Conservation (phyloP, 169 alveolate species). For the Miamiensis avidus region DNA sequence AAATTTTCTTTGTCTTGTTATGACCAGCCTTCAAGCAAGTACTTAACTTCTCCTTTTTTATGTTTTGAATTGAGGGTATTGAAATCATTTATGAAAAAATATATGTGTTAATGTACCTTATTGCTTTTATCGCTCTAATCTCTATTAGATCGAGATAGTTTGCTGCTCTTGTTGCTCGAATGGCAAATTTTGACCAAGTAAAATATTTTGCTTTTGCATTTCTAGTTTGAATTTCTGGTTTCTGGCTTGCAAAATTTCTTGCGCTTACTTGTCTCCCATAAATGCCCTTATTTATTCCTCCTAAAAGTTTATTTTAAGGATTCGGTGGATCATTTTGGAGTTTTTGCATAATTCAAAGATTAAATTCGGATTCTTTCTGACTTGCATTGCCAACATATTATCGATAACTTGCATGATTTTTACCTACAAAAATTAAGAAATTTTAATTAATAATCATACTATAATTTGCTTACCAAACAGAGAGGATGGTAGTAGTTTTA, state of each 20-base stretch:
- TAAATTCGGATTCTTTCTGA: background rate
- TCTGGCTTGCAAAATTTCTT: background rate
- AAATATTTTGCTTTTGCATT: background rate
- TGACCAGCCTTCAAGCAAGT: background rate
- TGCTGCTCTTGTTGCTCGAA: background rate
- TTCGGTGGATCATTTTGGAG: background rate
- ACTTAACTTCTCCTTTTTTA: no score
- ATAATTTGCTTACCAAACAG: background rate
- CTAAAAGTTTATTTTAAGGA: no score
- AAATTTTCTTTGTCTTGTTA: background rate
- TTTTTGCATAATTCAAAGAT: background rate
- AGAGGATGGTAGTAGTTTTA: background rate
- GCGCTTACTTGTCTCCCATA: background rate
- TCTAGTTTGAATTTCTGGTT: background rate
- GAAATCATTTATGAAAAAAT: no score
- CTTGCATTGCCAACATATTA: background rate
- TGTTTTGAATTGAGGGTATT: no score
- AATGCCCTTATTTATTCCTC: background rate
- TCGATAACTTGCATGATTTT: background rate
- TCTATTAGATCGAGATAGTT: background rate
- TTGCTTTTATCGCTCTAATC: no score
- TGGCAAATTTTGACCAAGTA: background rate
- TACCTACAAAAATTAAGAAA: no score
- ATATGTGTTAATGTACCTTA: no score
- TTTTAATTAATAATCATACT: no score